phyloP scores from a whole-genome alignment of 768 basidiomycete genomes.

The Leccinum uliginosum region DNA sequence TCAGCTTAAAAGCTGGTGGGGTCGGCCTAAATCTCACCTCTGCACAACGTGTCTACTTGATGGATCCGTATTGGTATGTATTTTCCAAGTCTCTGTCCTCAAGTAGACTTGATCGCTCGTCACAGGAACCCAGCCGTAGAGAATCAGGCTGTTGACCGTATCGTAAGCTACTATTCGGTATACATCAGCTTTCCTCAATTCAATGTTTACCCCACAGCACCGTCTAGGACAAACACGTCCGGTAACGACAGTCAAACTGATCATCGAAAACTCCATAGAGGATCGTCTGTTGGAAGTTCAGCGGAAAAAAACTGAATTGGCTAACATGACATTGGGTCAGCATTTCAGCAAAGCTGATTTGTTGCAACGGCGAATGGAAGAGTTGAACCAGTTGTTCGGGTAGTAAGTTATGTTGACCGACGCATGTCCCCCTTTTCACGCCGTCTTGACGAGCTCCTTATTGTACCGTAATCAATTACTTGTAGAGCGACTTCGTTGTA shows the following conservation, averaged over 20 bases:
- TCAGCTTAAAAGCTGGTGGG: slow-evolving; percentile 95
- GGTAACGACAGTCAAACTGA: slow-evolving; percentile 87
- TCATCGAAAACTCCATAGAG: slow-evolving; percentile 94
- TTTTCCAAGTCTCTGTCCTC: not conserved
- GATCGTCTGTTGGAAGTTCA: slow-evolving; percentile 90
- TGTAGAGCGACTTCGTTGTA: slow-evolving; percentile 28
- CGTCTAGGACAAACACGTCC: slow-evolving; percentile 92
- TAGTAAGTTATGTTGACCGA: slow-evolving; percentile 29
- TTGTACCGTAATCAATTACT: slow-evolving; percentile 28
- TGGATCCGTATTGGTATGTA: slow-evolving; percentile 91
- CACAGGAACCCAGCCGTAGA: slow-evolving; percentile 93
- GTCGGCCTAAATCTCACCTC: slow-evolving; percentile 95
- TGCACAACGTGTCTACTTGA: slow-evolving; percentile 89
- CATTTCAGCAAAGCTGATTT: slow-evolving; percentile 86
- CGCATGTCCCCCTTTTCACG: slow-evolving; percentile 11
- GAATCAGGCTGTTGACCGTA: slow-evolving; percentile 97
- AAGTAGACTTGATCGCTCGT: not conserved
- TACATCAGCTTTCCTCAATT: not conserved
- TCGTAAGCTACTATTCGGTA: slow-evolving; percentile 50
- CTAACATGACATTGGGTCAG: slow-evolving; percentile 89
- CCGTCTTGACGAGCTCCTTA: slow-evolving; percentile 19
- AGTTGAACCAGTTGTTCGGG: slow-evolving; percentile 73
- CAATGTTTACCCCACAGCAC: slow-evolving; percentile 50
- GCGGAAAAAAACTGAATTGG: slow-evolving; percentile 89
- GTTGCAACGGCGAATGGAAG: slow-evolving; percentile 82